Evolutionary conservation across 2,329 filamentous ascomycete genomes (phyloP), one percentile per base, ranked within the genome.

Genomic region (Dothideomycetidae sp.): DNA sequence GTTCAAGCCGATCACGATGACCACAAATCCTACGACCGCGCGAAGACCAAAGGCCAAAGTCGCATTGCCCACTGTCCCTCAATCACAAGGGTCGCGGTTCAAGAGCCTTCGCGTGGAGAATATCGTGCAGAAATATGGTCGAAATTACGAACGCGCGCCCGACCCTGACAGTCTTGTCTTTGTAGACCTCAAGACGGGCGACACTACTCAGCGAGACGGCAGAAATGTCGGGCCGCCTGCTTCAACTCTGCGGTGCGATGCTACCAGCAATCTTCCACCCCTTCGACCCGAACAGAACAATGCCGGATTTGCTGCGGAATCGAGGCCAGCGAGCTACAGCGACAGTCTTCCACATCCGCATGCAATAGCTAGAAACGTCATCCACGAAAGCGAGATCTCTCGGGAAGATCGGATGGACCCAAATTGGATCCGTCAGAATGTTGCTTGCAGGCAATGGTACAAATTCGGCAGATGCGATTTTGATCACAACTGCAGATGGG

Each of bases 181-280:
- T 3, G 31, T 55, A 9, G 49, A 56, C 43, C 45, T 50, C 3
- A 51, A 42, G 29, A 55, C 52, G 2, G 53, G 53, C 9, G 50
- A 44, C 10, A 34, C 19, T 33, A 23, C 23, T n/a, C n/a, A n/a
- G n/a, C n/a, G n/a, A n/a, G n/a, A n/a, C n/a, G n/a, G n/a, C n/a
- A n/a, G n/a, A n/a, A n/a, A n/a, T n/a, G n/a, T n/a, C n/a, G n/a
- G n/a, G n/a, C n/a, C n/a, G n/a, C n/a, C n/a, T n/a, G n/a, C n/a
- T n/a, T n/a, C n/a, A n/a, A n/a, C n/a, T n/a, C n/a, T n/a, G n/a
- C n/a, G n/a, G n/a, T n/a, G n/a, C n/a, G n/a, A n/a, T n/a, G n/a
- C n/a, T n/a, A n/a, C n/a, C n/a, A n/a, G n/a, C n/a, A n/a, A n/a
- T n/a, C n/a, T n/a, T n/a, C n/a, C n/a, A n/a, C n/a, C n/a, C n/a